A percentile compares a stretch with the other conserved stretches of the same genome.
These are phyloP conservation scores for Stenogyne calaminthoides DNA, from an alignment of 305 asterid genomes.

Conservation along the genomic window DNA sequence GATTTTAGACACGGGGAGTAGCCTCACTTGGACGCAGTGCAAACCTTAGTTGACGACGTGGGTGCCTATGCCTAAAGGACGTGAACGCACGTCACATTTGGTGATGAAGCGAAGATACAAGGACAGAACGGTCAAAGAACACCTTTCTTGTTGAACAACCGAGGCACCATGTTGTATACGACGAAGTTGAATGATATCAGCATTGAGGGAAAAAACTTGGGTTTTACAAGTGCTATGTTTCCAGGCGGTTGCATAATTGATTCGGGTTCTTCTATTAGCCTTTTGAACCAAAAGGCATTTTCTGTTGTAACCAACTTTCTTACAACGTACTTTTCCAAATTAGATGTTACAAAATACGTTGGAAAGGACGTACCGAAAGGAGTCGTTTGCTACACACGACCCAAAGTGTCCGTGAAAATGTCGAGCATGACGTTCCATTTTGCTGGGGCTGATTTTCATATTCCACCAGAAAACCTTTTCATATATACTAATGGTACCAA, in stretches of 20 bases:
- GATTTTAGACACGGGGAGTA: slow-evolving; percentile 39
- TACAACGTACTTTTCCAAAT: slow-evolving; percentile 1
- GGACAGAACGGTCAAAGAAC: background rate
- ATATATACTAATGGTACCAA: background rate
- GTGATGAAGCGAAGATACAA: slow-evolving; percentile 26
- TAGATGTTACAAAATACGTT: background rate
- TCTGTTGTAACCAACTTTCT: background rate
- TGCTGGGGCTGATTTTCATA: background rate
- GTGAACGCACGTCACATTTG: slow-evolving; percentile 38
- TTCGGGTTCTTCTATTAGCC: slow-evolving; percentile 27
- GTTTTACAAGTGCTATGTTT: background rate
- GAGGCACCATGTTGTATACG: background rate
- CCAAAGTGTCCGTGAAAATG: background rate
- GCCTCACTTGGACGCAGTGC: slow-evolving; percentile 42
- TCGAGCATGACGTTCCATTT: slow-evolving; percentile 23
- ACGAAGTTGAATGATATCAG: slow-evolving; percentile 24
- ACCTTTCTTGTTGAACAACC: background rate
- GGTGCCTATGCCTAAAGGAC: no score
- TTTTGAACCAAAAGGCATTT: slow-evolving; percentile 8
- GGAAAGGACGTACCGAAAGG: background rate
- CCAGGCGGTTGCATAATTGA: slow-evolving; percentile 30
- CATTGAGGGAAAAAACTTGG: slow-evolving; percentile 24
- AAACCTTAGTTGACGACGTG: no score
- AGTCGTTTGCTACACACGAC: slow-evolving; percentile 2
- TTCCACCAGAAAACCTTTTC: background rate